phyloP scores from a whole-genome alignment of 257 asterid genomes.

The Solanum chilense region DNA sequence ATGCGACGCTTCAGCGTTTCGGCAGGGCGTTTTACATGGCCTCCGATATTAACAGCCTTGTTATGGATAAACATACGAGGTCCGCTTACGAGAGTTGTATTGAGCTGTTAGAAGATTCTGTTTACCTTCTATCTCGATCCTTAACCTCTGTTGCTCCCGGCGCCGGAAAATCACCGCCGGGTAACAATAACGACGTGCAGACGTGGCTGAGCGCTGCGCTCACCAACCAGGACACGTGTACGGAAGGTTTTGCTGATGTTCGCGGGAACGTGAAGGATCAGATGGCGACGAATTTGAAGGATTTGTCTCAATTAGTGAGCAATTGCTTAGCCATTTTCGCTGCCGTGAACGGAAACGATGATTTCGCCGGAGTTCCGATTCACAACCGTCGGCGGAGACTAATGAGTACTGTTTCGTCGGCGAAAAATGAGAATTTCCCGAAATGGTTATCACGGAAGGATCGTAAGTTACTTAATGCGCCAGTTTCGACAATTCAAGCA shows the following conservation, averaged over 20 bases:
- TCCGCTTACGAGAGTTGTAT: slow-evolving; percentile 81
- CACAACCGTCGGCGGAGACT: slow-evolving; percentile 58
- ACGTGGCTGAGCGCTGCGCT: slow-evolving; percentile 96
- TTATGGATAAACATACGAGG: slow-evolving; percentile 55
- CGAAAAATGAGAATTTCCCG: slow-evolving; percentile 36
- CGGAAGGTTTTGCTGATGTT: slow-evolving; percentile 54
- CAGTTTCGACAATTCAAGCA: slow-evolving; percentile 43
- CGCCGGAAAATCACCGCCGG: slow-evolving; percentile 11
- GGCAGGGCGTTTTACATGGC: slow-evolving; percentile 59
- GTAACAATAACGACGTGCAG: slow-evolving; percentile 43
- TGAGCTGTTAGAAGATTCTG: slow-evolving; percentile 82
- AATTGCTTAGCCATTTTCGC: slow-evolving; percentile 84
- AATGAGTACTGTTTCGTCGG: slow-evolving; percentile 2
- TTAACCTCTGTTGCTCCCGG: slow-evolving; percentile 34
- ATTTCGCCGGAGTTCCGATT: slow-evolving; percentile 77
- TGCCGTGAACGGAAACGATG: slow-evolving; percentile 33
- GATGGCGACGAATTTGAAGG: slow-evolving; percentile 43
- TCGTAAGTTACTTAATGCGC: slow-evolving; percentile 38
- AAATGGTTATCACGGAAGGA: slow-evolving; percentile 63
- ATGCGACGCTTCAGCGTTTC: slow-evolving; percentile 62
- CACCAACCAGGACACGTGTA: slow-evolving; percentile 92
- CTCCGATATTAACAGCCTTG: slow-evolving; percentile 42
- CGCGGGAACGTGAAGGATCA: slow-evolving; percentile 50
- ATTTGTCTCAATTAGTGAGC: slow-evolving; percentile 77
- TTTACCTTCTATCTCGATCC: slow-evolving; percentile 54